Evolutionary conservation across 225 moss, liverwort and hornwort genomes (phyloP).

Genomic region (Pseudoscleropodium purum): DNA sequence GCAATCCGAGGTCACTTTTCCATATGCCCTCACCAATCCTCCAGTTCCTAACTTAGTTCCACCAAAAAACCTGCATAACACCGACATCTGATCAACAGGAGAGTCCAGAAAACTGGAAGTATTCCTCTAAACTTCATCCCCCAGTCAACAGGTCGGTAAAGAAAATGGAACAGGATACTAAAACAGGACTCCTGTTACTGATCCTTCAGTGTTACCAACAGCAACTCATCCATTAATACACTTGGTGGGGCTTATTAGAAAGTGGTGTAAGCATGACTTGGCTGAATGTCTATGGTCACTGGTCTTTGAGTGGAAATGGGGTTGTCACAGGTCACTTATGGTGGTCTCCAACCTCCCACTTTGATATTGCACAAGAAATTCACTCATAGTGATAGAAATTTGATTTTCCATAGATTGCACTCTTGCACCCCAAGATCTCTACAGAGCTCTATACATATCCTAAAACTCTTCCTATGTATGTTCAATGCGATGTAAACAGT

Average conservation of each 20-base stretch:
- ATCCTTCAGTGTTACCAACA: background rate
- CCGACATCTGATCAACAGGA: background rate
- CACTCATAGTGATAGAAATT: background rate
- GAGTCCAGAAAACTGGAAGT: background rate
- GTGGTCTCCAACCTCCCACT: background rate
- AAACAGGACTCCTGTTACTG: background rate
- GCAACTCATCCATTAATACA: background rate
- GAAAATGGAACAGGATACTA: background rate
- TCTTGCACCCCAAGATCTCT: background rate
- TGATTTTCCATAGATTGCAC: background rate
- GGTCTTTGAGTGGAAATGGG: background rate
- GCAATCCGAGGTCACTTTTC: constrained; percentile 45
- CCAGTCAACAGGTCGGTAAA: background rate
- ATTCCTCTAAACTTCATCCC: background rate
- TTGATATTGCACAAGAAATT: background rate
- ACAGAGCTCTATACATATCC: background rate
- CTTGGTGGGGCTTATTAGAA: background rate
- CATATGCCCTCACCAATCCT: constrained; percentile 59
- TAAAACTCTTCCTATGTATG: background rate
- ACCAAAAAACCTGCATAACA: constrained; percentile 38
- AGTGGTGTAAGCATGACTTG: background rate
- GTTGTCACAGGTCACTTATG: background rate
- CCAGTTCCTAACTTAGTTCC: constrained; percentile 62
- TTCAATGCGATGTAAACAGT: background rate
- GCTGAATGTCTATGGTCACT: background rate